Base-by-base conservation (phyloP, 2,329 filamentous ascomycete species). In the Colletotrichum musicola region DNA sequence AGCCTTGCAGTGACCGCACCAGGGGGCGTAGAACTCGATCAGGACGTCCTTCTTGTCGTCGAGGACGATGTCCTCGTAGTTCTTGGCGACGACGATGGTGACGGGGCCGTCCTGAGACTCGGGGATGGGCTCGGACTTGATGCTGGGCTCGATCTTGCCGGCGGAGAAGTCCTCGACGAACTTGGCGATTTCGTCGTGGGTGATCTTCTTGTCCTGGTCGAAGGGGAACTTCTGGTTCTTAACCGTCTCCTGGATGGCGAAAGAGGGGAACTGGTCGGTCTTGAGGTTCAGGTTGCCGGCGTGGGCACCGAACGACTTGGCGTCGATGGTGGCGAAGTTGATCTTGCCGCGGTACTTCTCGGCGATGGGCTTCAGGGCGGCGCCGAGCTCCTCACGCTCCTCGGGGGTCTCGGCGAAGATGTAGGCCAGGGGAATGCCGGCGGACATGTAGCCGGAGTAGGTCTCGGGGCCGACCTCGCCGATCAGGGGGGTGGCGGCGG, bases 1-100 rank as follows among this genome's bases (percentile, higher is more conserved):
- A 82, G 90, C 95, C 90, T 98, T 98, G 93, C 96, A 99, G 90
- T 99, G 96, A 75, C 96, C 96, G 81, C 96, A 99, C 96, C 96
- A 99, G 72, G 96, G 96, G 69, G 96, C 96, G 85, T 99, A 99
- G 86, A 97, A 98, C 87, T 99, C 96, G 72, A 99, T 84, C 74
- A 99, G 89, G 68, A 99, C 96, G 82, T 99, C 96, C 92, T 98
- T 98, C 79, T 91, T 88, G 81, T 97, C 92, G 79, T 99, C 92
- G 64, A 98, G 88, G 77, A 99, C 95, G 74, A 98, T 84, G 7
- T 97, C 88, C 72, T 97, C 87, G 88, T 98, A 99, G 85, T 89
- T 95, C 85, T 97, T 93, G 80, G 95, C 96, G 67, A 99, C 96
- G 67, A 99, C 88, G 70, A 97, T 87, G 70, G 90, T 91, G 76